Percentiles rank a stretch among this genome's conserved stretches.
Evolutionary conservation across 768 basidiomycete genomes (phyloP).

Genomic region (Paxillus rubicundulus): DNA sequence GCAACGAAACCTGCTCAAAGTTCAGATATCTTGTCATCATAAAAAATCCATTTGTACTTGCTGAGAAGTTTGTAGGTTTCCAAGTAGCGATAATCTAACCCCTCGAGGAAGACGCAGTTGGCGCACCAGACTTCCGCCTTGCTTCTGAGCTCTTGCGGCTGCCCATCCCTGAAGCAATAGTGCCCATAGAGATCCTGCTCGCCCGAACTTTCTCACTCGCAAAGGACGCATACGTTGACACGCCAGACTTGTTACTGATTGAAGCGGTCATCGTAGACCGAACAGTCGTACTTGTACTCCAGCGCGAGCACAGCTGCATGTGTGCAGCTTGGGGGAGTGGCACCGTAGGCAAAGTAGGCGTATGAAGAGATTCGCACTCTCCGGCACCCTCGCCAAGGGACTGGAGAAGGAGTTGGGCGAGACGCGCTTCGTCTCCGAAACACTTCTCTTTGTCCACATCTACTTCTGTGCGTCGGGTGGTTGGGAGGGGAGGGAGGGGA

Average conservation of each 20-base stretch:
- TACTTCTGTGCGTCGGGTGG: conserved; percentile 14
- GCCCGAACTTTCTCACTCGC: conserved; percentile 24
- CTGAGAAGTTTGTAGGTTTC: too few relatives aligned
- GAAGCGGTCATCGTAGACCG: conserved; percentile 26
- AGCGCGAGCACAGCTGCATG: conserved; percentile 23
- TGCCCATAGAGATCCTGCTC: conserved; percentile 27
- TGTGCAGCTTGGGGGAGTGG: conserved; percentile 19
- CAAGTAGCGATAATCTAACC: conserved; percentile 7
- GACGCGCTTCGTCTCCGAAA: conserved; percentile 28
- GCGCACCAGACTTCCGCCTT: conserved; percentile 22
- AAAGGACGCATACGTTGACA: conserved; percentile 29
- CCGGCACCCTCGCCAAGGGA: conserved; percentile 19
- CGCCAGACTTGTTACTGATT: conserved; percentile 23
- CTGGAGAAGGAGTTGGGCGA: conserved; percentile 32
- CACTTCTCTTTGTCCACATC: conserved; percentile 16
- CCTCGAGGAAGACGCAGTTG: conserved; percentile 27
- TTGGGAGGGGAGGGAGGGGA: conserved; percentile 15
- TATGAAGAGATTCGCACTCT: conserved; percentile 1
- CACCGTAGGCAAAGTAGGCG: conserved; percentile 6
- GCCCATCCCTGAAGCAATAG: conserved; percentile 22
- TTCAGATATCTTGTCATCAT: conserved; percentile 1
- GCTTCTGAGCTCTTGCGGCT: conserved; percentile 28
- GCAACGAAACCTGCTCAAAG: not conserved
- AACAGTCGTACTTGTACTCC: conserved; percentile 32
- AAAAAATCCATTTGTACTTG: not conserved